Conservation (phyloP, 441 rosid genomes). For the Adansonia madagascariensis region DNA sequence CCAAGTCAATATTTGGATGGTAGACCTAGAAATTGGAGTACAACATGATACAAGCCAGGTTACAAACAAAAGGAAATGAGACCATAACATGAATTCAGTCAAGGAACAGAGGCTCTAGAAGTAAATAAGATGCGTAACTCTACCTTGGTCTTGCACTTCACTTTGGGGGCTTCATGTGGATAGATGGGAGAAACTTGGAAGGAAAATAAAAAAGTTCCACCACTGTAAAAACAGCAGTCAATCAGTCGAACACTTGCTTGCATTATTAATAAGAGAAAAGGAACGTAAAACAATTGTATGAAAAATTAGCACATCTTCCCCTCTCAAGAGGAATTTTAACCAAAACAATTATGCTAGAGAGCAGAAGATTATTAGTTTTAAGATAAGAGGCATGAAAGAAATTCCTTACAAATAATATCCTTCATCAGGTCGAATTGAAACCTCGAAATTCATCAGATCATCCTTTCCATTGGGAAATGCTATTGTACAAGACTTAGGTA, state of each 20-base stretch:
- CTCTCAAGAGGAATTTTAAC: background rate
- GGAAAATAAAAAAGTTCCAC: conserved; percentile 77
- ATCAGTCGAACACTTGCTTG: background rate
- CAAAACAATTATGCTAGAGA: background rate
- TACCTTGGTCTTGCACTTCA: conserved; percentile 97
- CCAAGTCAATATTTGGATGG: conserved; percentile 95
- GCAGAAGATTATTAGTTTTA: background rate
- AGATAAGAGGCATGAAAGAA: conserved; percentile 5
- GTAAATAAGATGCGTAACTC: background rate
- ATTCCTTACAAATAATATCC: conserved; percentile 80
- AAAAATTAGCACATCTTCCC: background rate
- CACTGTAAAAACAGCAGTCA: conserved; percentile 39
- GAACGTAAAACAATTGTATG: background rate
- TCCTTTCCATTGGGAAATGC: conserved; percentile 88
- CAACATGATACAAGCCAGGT: background rate
- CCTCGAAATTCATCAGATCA: conserved; percentile 89
- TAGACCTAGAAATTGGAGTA: conserved; percentile 57
- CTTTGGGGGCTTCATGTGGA: conserved; percentile 96
- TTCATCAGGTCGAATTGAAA: conserved; percentile 86
- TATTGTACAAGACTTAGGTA: conserved; percentile 76
- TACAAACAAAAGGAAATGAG: background rate
- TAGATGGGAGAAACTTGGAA: conserved; percentile 85
- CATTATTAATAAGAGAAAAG: background rate
- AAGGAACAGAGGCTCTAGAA: background rate
- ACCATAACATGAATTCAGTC: background rate